phyloP scores from a whole-genome alignment of 2,329 filamentous ascomycete species.

The Neodidymelliopsis sp. region DNA sequence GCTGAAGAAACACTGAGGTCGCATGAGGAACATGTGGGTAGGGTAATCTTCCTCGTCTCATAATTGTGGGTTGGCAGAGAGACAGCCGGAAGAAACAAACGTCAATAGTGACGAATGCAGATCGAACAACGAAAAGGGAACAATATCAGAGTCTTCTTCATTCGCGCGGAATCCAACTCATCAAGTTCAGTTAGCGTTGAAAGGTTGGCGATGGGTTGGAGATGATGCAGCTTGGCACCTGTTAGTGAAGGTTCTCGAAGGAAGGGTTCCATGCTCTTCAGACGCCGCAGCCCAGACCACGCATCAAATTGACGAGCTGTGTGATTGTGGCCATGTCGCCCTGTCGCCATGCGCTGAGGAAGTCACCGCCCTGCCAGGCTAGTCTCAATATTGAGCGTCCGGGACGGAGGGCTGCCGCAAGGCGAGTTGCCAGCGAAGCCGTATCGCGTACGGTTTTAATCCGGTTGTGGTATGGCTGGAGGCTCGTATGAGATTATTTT shows the following conservation, averaged over 20 bases:
- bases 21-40: constrained; percentile 15
- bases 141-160: no score
- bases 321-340: constrained; percentile 9
- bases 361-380: constrained; percentile 14
- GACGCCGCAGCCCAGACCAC: constrained; percentile 8
- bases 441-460: constrained; percentile 13
- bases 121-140: no score
- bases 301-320: constrained; percentile 18
- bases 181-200: not conserved
- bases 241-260: constrained; percentile 7
- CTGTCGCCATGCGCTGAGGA: constrained; percentile 17
- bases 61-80: constrained; percentile 14
- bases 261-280: constrained; percentile 10
- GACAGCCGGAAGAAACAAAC: constrained; percentile 8
- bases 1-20: not conserved
- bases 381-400: constrained; percentile 11
- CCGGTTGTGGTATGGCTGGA: constrained; percentile 13
- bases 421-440: constrained; percentile 13
- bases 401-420: constrained; percentile 16
- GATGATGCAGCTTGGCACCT: not conserved
- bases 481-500: constrained; percentile 21
- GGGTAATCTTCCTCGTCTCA: constrained; percentile 14
- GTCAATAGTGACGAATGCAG: no score
- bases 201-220: not conserved
- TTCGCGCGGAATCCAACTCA: no score